Evolutionary conservation across 768 basidiomycete genomes (phyloP), one percentile per base, ranked within the genome.

Genomic region (Naganishia randhawae): DNA sequence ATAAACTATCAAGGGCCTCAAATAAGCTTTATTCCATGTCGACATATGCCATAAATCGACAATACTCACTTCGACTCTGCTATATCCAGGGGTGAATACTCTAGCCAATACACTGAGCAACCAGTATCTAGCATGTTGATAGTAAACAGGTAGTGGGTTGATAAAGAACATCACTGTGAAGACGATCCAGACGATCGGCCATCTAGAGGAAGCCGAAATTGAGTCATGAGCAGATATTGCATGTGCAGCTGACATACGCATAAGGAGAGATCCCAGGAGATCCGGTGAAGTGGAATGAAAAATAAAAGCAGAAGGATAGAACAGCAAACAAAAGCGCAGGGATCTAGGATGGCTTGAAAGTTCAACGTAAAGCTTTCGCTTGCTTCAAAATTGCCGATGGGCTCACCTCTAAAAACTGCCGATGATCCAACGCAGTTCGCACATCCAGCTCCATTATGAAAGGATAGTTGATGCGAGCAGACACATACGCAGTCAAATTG

Each of bases 401-500:
- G 11, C 45, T 48, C 6, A 48, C 45, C 45, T 89, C 88, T 53
- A 87, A 82, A 72, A 90, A 97, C 80, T 90, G 85, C 31, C 88
- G 86, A 76, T 86, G 85, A 77, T 96, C 91, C 65, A 94, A 80
- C 32, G 84, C 86, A 37, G 88, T 86, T 66, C 86, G 84, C 27
- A 86, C 75, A 70, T 91, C 85, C 64, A 94, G 77, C 77, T 89
- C 91, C 68, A 71, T 71, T 41, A 72, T 71, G 67, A 63, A 75
- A 67, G 45, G 85, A 73, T 93, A 95, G 76, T 97, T 98, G 73
- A 99, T 92, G 52, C 89, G 84, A 6, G 87, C 82, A 5, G 81
- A 79, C 0, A 85, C 83, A 89, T 90, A 99, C 0, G 88, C 88
- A 25, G 87, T 72, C 5, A 98, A 71, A 76, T 99, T 97, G n/a